Conservation (phyloP, 305 asterid genomes). For the Solanum hybrid region DNA sequence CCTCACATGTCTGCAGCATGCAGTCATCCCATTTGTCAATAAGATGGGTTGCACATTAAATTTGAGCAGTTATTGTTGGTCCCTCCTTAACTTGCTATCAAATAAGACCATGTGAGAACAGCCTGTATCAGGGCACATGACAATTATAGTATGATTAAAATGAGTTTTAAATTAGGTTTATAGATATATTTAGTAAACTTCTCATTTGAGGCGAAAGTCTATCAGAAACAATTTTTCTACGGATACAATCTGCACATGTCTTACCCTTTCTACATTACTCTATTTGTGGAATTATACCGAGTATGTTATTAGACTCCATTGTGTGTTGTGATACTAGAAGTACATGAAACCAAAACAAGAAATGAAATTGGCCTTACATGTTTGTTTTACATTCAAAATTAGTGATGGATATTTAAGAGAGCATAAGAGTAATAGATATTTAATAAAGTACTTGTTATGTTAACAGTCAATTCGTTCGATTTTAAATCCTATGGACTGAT, state of each 20-base stretch:
- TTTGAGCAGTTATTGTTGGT: constrained; percentile 11
- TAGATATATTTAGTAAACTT: not conserved
- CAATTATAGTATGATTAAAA: not conserved
- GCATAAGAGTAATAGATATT: not conserved
- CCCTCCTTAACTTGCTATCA: constrained; percentile 8
- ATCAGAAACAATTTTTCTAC: not conserved
- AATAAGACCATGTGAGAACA: constrained; percentile 15
- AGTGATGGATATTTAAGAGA: not conserved
- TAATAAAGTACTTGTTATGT: not conserved
- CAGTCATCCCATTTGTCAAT: constrained; percentile 1
- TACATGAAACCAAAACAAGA: not conserved
- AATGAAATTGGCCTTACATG: not conserved
- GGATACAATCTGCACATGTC: not conserved
- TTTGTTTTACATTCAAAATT: not conserved
- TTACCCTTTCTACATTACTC: not conserved
- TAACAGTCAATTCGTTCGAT: not conserved
- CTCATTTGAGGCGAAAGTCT: not conserved
- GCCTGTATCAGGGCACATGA: constrained; percentile 7
- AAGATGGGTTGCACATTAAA: constrained; percentile 2
- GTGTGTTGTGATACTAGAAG: not conserved
- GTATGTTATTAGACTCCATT: not conserved
- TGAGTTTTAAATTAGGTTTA: not conserved
- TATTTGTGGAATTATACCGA: not conserved
- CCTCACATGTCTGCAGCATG: constrained; percentile 12
- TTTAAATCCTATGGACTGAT: not conserved